These are phyloP conservation scores for Conticribra guillardii DNA, from an alignment of 108 stramenopile genomes.

Conservation along the genomic window DNA sequence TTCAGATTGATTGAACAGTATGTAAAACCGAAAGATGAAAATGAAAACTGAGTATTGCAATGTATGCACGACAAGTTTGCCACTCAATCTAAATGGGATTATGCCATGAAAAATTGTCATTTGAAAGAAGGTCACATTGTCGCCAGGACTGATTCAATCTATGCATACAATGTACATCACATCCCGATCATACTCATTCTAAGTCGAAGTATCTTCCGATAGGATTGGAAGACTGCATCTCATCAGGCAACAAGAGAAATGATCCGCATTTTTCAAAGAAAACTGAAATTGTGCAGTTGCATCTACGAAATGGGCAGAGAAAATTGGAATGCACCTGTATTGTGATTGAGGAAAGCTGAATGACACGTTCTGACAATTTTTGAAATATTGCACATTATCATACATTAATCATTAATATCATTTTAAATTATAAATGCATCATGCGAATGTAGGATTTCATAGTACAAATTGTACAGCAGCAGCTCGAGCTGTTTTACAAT, in stretches of 20 bases:
- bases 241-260: not conserved
- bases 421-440: too few relatives aligned
- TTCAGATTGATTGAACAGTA: constrained; percentile 31
- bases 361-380: too few relatives aligned
- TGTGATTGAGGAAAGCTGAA: too few relatives aligned
- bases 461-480: too few relatives aligned
- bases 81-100: constrained; percentile 10
- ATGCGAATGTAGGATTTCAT: too few relatives aligned
- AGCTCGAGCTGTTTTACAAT: too few relatives aligned
- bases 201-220: constrained; percentile 8
- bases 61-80: constrained; percentile 15
- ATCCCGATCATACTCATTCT: constrained; percentile 23
- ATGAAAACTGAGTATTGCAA: constrained; percentile 8
- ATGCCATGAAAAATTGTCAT: constrained; percentile 29
- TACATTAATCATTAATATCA: too few relatives aligned
- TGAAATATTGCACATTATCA: too few relatives aligned
- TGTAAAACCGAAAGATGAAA: constrained; percentile 11
- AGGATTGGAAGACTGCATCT: constrained; percentile 29
- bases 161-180: constrained; percentile 29
- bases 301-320: constrained; percentile 23
- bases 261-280: constrained; percentile 1
- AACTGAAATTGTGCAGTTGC: constrained; percentile 25
- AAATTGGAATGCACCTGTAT: constrained; percentile 29
- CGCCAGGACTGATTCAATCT: constrained; percentile 23
- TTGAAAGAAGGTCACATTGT: constrained; percentile 38